A percentile compares a stretch with the other conserved stretches of the same genome.
These are phyloP conservation scores for Calonectria honghensis DNA, from an alignment of 2,329 filamentous ascomycete genomes.

Conservation along the genomic window DNA sequence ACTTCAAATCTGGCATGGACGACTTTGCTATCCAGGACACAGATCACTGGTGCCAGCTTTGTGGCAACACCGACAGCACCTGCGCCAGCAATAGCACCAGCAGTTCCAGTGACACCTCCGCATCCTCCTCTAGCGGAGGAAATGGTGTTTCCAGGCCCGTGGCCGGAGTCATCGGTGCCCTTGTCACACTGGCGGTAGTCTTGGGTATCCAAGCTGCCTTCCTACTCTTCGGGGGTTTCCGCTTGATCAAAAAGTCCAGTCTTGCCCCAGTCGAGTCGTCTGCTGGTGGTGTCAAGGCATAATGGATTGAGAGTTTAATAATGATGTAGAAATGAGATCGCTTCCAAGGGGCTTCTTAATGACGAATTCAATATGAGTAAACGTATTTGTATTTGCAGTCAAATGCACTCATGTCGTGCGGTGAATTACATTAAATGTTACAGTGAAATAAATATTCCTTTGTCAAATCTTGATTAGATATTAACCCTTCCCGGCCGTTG, in stretches of 20 bases:
- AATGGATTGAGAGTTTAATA: not conserved
- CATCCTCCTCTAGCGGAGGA: constrained; percentile 45
- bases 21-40: constrained; percentile 81
- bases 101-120: constrained; percentile 49
- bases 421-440: not conserved
- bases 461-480: not conserved
- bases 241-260: constrained; percentile 69
- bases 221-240: constrained; percentile 65
- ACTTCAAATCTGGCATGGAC: constrained; percentile 78
- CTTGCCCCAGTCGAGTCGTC: constrained; percentile 47
- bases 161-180: constrained; percentile 88
- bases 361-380: constrained; percentile 7
- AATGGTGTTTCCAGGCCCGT: constrained; percentile 78
- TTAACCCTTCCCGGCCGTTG: not conserved
- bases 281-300: constrained; percentile 51
- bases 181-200: constrained; percentile 74
- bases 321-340: no score
- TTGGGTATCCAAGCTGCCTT: constrained; percentile 66
- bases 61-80: constrained; percentile 81
- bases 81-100: constrained; percentile 69
- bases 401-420: not conserved
- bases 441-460: not conserved
- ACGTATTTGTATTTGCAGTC: not conserved
- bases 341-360: not conserved
- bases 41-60: constrained; percentile 82